Conservation (phyloP, 2,329 filamentous ascomycete species). For the Aaosphaeria pasadenensis region DNA sequence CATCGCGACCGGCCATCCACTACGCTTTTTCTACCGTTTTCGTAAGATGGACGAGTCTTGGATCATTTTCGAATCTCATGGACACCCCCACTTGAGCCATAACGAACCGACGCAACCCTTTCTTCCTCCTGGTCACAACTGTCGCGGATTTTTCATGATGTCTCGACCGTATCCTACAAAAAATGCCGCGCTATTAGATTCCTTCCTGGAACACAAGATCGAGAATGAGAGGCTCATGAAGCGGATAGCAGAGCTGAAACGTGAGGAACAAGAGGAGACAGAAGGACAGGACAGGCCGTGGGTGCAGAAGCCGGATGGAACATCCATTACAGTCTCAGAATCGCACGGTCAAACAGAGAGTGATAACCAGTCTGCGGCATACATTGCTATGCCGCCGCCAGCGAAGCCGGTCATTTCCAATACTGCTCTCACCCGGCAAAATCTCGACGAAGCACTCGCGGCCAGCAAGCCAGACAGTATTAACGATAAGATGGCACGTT, state of each 20-base stretch:
- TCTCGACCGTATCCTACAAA: slow-evolving; percentile 85
- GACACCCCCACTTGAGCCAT: slow-evolving; percentile 78
- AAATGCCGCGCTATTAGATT: slow-evolving; percentile 81
- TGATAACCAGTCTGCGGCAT: slow-evolving; percentile 37
- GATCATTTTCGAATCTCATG: slow-evolving; percentile 84
- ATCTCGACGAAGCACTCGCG: slow-evolving; percentile 69
- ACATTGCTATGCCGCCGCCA: slow-evolving; percentile 62
- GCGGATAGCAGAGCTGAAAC: slow-evolving; percentile 78
- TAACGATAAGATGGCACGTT: slow-evolving; percentile 79
- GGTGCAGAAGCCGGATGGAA: slow-evolving; percentile 56
- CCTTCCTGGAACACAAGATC: slow-evolving; percentile 94
- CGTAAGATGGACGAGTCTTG: slow-evolving; percentile 70
- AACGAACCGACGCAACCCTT: slow-evolving; percentile 60
- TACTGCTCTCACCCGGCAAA: slow-evolving; percentile 71
- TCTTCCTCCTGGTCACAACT: slow-evolving; percentile 58
- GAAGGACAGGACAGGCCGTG: slow-evolving; percentile 62
- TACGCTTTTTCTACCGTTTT: slow-evolving; percentile 86
- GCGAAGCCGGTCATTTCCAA: slow-evolving; percentile 63
- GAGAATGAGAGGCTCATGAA: slow-evolving; percentile 86
- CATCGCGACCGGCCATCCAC: slow-evolving; percentile 72
- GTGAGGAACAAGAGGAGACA: slow-evolving; percentile 79
- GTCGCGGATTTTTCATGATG: slow-evolving; percentile 92
- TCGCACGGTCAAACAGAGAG: slow-evolving; percentile 34
- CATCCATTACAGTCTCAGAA: slow-evolving; percentile 49
- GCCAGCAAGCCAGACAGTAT: slow-evolving; percentile 70